A percentile compares a stretch with the other conserved stretches of the same genome.
phyloP scores from a whole-genome alignment of 345 rosid species.

The Adansonia digitata region DNA sequence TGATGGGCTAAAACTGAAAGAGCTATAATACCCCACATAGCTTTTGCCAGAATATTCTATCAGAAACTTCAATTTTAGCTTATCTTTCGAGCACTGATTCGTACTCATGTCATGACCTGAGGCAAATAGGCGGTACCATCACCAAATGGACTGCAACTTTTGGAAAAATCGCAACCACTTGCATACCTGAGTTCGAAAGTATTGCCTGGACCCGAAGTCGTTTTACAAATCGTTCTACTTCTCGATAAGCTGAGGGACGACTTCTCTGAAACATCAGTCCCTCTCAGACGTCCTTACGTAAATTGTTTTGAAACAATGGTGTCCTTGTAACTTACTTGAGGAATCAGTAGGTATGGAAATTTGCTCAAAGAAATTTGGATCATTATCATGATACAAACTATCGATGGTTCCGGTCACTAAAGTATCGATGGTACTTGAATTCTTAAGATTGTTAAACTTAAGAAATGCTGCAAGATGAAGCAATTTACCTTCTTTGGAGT shows the following conservation, averaged over 20 bases:
- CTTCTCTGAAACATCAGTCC: constrained; percentile 1
- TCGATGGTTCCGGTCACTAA: constrained; percentile 41
- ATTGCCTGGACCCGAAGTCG: constrained; percentile 2
- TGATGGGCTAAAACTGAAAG: too few relatives aligned
- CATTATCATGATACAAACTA: constrained; percentile 20
- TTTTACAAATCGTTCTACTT: constrained; percentile 14
- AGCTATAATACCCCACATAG: too few relatives aligned
- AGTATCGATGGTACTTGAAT: constrained; percentile 20
- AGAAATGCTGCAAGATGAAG: constrained; percentile 28
- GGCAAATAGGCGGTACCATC: constrained; percentile 22
- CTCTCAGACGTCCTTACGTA: constrained; percentile 2
- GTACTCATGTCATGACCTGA: constrained; percentile 19
- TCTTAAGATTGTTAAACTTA: constrained; percentile 32
- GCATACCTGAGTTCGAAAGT: constrained; percentile 19
- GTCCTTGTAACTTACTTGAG: constrained; percentile 18
- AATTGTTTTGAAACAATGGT: constrained; percentile 12
- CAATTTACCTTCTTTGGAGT: background rate
- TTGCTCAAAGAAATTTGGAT: constrained; percentile 26
- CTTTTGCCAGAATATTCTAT: too few relatives aligned
- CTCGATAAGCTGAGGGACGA: constrained; percentile 9
- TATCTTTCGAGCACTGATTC: too few relatives aligned
- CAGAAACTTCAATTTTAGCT: too few relatives aligned
- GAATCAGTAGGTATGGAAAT: constrained; percentile 36
- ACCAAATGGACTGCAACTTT: constrained; percentile 18
- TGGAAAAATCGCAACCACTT: constrained; percentile 15